Base-by-base conservation (phyloP, 768 basidiomycete genomes). In the Amanita rimosa region DNA sequence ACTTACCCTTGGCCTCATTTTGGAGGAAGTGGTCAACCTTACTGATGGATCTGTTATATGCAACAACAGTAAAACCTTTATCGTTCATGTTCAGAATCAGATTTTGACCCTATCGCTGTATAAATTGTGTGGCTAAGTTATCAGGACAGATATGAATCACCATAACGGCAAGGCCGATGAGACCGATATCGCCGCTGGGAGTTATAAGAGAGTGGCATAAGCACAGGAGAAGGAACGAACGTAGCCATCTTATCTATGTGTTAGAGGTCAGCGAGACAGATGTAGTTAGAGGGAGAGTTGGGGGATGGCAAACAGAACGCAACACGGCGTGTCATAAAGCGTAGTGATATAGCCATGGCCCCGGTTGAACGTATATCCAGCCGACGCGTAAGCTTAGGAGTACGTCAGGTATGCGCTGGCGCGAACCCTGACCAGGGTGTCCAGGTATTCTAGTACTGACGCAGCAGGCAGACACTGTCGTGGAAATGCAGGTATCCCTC, bases 41-140 rank as follows among this genome's bases (percentile, higher is more conserved):
- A 71, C 80, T 83, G 53, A 83, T 86, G 37, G 96, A 98, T 59
- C 96, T 86, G 78, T 99, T 99, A 73, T 87, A 99, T 10, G 90
- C 92, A 57, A 92, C 85, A 59, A 99, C 96, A 55, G 72, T 92
- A 74, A 93, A 99, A 46, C 96, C 96, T 70, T 99, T 99, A 76
- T 99, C 96, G 67, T 96, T 96, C 90, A 96, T 97, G 75, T 97
- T 96, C 59, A 97, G 74, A 66, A 96, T 94, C 63, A 96, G 67
- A 66, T 95, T 96, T 81, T 95, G 93, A 61, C 91, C 93, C 91
- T 93, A 59, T 24, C 49, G 36, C 46, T 40, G 51, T 47, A 54
- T 53, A 42, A 60, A 55, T 17, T 31, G 45, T 46, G 41, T 45
- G 36, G 47, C 53, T 56, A 48, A 37, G 44, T 55, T 50, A 54